Evolutionary conservation across 768 basidiomycete genomes (phyloP), one percentile per base, ranked within the genome.

Genomic region (Coprinopsis strossmayeri): DNA sequence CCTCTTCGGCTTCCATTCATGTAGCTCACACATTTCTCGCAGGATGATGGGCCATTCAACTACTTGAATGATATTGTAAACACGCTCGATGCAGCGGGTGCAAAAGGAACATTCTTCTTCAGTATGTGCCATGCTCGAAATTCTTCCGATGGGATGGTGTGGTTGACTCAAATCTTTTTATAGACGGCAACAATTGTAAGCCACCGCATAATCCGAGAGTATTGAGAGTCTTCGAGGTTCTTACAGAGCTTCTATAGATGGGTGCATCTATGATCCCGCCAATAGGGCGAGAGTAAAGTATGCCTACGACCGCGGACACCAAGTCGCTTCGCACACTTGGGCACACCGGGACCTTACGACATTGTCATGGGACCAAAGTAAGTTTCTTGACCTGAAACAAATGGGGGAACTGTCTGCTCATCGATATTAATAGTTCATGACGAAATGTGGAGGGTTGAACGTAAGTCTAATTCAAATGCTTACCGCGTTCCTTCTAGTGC

Each of bases 271-370:
- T 56, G 50, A 57, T 53, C 15, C 48, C 5, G 61, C 55, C 26
- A 45, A 52, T 18, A 54, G 55, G 9, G 43, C 53, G 27, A 57
- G 61, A 17, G 60, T 73, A 54, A 67, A 66, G 42, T 65, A 67
- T 50, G 69, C 64, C 5, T 69, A 67, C 40, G 53, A 58, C 41
- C 57, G 63, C 17, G 72, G 71, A 10, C 73, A 76, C 52, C 69
- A 70, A 54, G 47, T 76, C 44, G 72, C 62, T 3, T 73, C 72
- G 27, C 73, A 76, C 49, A 74, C 73, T 2, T 76, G 73, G 73
- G 57, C 55, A 5, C 72, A 75, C 51, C 57, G 59, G 12, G 55
- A 69, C 34, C 58, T 74, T 3, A 54, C 58, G 1, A 59, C 54
- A 2, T 61, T 71, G 17, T 57, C 54, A 1, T 57, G 57, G 57